Percentiles rank a stretch among this genome's conserved stretches.
These are phyloP conservation scores for Lolium perenne DNA, from an alignment of 176 grass and related monocot species.

Conservation along the genomic window DNA sequence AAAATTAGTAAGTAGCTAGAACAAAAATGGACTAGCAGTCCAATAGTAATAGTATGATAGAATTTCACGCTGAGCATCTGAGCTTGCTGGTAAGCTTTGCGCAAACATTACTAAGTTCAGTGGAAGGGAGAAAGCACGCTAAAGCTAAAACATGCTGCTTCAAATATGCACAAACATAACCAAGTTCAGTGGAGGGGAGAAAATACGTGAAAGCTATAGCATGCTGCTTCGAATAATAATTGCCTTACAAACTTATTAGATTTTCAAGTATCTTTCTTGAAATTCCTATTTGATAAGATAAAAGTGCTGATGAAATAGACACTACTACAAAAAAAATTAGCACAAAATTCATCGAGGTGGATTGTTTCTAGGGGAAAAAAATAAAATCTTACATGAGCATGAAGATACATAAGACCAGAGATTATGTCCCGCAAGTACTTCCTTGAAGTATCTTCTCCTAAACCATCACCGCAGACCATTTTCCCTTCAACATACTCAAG, in stretches of 20 bases:
- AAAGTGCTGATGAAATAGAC: neutral
- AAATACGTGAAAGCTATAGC: neutral
- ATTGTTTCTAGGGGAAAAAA: slow-evolving; percentile 1
- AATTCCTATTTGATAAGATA: slow-evolving; percentile 1
- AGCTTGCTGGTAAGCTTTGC: slow-evolving; percentile 14
- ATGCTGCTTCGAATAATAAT: neutral
- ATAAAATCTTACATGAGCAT: slow-evolving; percentile 72
- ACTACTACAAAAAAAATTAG: neutral
- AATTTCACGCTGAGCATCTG: neutral
- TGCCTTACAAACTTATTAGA: neutral
- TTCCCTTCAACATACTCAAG: slow-evolving; percentile 83
- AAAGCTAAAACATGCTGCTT: slow-evolving; percentile 2
- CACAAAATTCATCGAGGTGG: slow-evolving; percentile 12
- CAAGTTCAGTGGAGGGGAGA: neutral
- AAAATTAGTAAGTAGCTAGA: slow-evolving; percentile 12
- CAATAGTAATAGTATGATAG: neutral
- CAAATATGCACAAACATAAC: neutral
- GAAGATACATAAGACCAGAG: slow-evolving; percentile 86
- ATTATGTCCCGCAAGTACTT: slow-evolving; percentile 84
- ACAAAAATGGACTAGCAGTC: slow-evolving; percentile 13
- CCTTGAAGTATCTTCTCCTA: slow-evolving; percentile 70
- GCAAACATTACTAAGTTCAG: neutral
- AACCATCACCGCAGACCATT: slow-evolving; percentile 68
- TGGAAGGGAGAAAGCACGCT: neutral
- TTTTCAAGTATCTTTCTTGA: neutral